phyloP scores from a whole-genome alignment of 2,329 filamentous ascomycete genomes.

The Cladosporium sp. region DNA sequence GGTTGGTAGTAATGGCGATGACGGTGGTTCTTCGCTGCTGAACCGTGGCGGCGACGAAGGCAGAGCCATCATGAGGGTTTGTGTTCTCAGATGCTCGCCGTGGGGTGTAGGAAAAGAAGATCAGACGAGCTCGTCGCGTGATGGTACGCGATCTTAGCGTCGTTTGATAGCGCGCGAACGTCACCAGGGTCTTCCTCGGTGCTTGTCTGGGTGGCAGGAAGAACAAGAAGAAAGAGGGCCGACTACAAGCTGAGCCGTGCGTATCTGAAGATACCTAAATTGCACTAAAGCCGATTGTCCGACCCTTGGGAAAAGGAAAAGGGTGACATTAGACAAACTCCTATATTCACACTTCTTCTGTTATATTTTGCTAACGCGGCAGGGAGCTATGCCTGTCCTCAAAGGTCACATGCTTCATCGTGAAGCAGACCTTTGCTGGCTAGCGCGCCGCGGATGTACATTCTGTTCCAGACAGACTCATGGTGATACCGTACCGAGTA shows the following conservation, averaged over 20 bases:
- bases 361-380: too few species aligned
- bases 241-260: neutral
- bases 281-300: too few species aligned
- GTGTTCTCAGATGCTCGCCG: constrained; percentile 30
- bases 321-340: too few species aligned
- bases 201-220: neutral
- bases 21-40: constrained; percentile 27
- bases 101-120: constrained; percentile 19
- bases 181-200: neutral
- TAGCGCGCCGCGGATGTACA: too few species aligned
- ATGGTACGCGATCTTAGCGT: neutral
- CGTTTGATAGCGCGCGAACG: neutral
- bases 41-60: constrained; percentile 38
- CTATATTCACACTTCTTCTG: too few species aligned
- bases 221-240: neutral
- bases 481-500: too few species aligned
- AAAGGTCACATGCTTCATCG: too few species aligned
- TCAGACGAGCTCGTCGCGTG: constrained; percentile 4
- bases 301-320: too few species aligned
- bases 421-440: too few species aligned
- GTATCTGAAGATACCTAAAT: neutral
- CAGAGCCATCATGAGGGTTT: constrained; percentile 31
- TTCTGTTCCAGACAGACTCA: too few species aligned
- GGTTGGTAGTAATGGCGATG: constrained; percentile 27
- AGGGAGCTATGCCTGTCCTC: too few species aligned